Evolutionary conservation across 1,284 basidiomycete species (phyloP).

Genomic region (Mycosarcoma mackinlayi): DNA sequence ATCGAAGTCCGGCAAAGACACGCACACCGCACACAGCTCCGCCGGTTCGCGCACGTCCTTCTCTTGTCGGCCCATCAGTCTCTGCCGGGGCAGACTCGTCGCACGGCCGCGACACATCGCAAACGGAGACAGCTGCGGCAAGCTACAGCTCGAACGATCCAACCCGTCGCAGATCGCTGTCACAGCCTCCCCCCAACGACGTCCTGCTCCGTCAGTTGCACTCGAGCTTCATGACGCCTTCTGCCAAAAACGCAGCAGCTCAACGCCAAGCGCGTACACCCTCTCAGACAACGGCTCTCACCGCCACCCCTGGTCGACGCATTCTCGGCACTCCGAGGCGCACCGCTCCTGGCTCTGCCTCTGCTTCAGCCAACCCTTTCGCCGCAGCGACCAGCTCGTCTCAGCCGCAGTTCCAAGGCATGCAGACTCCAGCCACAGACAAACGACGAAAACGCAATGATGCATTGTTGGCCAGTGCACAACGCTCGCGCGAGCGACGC

Average conservation of each 20-base stretch:
- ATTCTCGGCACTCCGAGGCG: conserved; percentile 38
- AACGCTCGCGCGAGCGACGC: conserved; percentile 31
- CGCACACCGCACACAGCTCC: conserved; percentile 38
- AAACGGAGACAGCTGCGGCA: conserved; percentile 1
- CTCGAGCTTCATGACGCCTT: conserved; percentile 28
- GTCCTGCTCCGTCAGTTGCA: conserved; percentile 42
- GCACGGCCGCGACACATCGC: not conserved
- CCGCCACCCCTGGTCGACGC: conserved; percentile 32
- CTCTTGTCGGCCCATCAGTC: conserved; percentile 5
- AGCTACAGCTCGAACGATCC: conserved; percentile 5
- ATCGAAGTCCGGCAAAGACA: conserved; percentile 22
- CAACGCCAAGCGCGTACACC: conserved; percentile 26
- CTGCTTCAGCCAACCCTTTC: conserved; percentile 16
- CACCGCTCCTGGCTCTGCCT: conserved; percentile 12
- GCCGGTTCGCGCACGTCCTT: conserved; percentile 9
- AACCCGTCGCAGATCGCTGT: conserved; percentile 36
- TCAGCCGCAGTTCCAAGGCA: conserved; percentile 12
- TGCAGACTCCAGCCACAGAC: conserved; percentile 48
- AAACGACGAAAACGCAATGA: conserved; percentile 49
- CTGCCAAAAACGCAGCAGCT: conserved; percentile 26
- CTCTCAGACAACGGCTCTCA: conserved; percentile 12
- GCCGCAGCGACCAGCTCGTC: conserved; percentile 5
- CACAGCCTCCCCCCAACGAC: conserved; percentile 50
- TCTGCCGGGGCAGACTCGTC: conserved; percentile 7
- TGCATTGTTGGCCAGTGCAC: conserved; percentile 40